Evolutionary conservation across 352 stramenopile species (phyloP), one percentile per base, ranked within the genome.

Genomic region (Phytophthora vignae): DNA sequence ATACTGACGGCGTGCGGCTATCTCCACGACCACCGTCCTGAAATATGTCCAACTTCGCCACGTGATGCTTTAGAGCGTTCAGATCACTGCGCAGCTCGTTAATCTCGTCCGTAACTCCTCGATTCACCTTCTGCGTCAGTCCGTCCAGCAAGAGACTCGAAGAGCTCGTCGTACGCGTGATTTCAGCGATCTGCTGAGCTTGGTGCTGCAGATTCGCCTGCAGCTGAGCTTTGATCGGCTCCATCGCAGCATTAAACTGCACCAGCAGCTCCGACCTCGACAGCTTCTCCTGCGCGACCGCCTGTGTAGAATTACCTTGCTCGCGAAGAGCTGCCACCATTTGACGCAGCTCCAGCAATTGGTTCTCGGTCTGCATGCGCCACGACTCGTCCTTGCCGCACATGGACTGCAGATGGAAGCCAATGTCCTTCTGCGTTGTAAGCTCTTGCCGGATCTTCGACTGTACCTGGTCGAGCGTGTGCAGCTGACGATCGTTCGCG

Each of bases 361-460:
- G 84, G 60, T 94, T 95, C 40, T 96, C 87, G 1, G 87, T 85
- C 57, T 94, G 87, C 79, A 95, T 91, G 19, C 87, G 84, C 86
- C 89, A 96, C 19, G 87, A 90, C 62, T 94, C 87, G 69, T 96
- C 89, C 63, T 94, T 96, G n/a, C 87, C 89, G 42, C 83, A 92
- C 75, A 94, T 82, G 0, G 84, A 91, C 73, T 95, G 86, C 42
- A 96, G 63, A 46, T 96, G 84, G 64, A 90, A 94, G 14, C 81
- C 78, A 36, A 95, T 92, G 31, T 94, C 87, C 25, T 95, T 93
- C 64, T 95, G 88, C 1, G 87, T 93, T 19, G 86, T 93, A 12
- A 94, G 77, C 54, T 94, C 87, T 60, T 95, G 84, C 8, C 85
- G 80, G 31, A 94, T 77, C 52, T 96, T 94, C 8, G 81, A 69